These are phyloP conservation scores for Perilla frutescens DNA, from an alignment of 257 asterid genomes.

Conservation along the genomic window DNA sequence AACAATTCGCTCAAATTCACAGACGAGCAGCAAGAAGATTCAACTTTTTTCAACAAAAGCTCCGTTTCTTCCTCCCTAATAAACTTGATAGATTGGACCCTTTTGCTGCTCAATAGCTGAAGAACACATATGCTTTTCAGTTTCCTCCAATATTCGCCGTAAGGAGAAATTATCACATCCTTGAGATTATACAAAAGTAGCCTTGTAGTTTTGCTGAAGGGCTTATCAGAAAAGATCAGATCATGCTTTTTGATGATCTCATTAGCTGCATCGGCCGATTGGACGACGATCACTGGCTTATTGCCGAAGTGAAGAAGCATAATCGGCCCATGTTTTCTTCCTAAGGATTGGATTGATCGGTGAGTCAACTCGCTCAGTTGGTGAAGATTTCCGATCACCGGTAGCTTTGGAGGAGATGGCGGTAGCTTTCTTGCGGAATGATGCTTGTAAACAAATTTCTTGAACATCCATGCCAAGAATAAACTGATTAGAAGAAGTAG, in stretches of 20 bases:
- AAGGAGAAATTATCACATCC: constrained; percentile 43
- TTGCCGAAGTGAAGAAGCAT: constrained; percentile 64
- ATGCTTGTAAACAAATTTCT: not conserved
- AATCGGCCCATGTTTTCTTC: constrained; percentile 51
- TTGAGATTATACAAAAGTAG: constrained; percentile 36
- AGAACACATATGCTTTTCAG: constrained; percentile 45
- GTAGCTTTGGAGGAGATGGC: constrained; percentile 2
- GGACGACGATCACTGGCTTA: constrained; percentile 47
- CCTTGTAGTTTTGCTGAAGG: constrained; percentile 27
- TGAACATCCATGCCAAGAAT: not conserved
- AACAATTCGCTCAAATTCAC: constrained; percentile 47
- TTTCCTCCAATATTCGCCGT: constrained; percentile 60
- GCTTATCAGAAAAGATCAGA: constrained; percentile 47
- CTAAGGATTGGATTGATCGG: constrained; percentile 46
- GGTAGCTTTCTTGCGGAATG: not conserved
- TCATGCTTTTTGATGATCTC: constrained; percentile 56
- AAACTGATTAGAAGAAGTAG: not conserved
- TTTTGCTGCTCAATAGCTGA: constrained; percentile 52
- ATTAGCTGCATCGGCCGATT: constrained; percentile 53
- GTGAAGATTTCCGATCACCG: constrained; percentile 16
- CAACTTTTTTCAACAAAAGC: constrained; percentile 39
- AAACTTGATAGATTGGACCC: constrained; percentile 41
- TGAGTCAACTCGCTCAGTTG: constrained; percentile 35
- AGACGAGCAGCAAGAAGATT: not conserved
- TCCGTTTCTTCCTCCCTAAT: constrained; percentile 52